Evolutionary conservation across 148 eudicot species (phyloP).

Genomic region (Chenopodium suecicum): DNA sequence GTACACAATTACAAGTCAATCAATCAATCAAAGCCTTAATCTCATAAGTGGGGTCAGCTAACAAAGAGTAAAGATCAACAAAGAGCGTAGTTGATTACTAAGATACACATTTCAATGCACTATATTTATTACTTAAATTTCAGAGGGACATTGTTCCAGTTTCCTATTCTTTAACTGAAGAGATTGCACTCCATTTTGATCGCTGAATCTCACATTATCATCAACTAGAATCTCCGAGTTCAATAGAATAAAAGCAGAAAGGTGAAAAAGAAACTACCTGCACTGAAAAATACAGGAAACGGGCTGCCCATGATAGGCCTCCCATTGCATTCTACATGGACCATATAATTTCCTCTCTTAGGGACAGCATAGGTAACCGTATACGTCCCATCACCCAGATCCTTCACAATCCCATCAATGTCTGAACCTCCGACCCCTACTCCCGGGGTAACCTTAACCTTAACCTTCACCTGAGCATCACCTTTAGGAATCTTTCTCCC

Average conservation of each 20-base stretch:
- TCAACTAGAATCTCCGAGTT: neutral
- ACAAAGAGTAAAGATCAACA: too few species aligned
- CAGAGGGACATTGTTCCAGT: neutral
- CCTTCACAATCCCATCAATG: conserved; percentile 85
- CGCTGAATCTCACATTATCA: neutral
- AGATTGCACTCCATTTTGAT: neutral
- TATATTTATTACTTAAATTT: neutral
- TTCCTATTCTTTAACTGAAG: neutral
- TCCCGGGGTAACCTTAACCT: conserved; percentile 70
- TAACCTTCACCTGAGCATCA: conserved; percentile 67
- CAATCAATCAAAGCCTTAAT: too few species aligned
- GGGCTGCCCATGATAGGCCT: conserved; percentile 89
- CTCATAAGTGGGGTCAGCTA: too few species aligned
- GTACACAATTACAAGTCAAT: too few species aligned
- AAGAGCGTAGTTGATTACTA: neutral
- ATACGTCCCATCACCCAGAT: conserved; percentile 89
- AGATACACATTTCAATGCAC: neutral
- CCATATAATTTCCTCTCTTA: conserved; percentile 94
- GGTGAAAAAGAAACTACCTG: conserved; percentile 46
- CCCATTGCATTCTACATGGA: conserved; percentile 85
- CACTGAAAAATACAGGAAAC: conserved; percentile 93
- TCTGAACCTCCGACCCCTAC: conserved; percentile 86
- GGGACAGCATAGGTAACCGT: conserved; percentile 84
- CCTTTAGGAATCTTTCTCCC: conserved; percentile 69
- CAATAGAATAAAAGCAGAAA: neutral